A percentile compares a stretch with the other conserved stretches of the same genome.
These are phyloP conservation scores for Rhizopus microsporus DNA, from an alignment of 371 early-diverging fungal species.

Conservation along the genomic window DNA sequence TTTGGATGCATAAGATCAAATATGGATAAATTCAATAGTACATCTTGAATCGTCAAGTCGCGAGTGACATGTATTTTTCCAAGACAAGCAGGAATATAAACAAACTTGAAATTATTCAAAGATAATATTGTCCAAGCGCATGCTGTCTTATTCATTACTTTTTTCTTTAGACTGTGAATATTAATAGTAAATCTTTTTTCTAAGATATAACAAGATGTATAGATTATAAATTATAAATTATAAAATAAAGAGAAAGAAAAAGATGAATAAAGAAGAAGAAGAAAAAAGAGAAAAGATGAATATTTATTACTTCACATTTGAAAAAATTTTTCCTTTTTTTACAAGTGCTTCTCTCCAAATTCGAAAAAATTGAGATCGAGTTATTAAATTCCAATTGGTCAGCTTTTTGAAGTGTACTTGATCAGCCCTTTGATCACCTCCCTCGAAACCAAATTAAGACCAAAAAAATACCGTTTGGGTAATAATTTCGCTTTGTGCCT, in stretches of 20 bases:
- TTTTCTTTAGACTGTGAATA: neutral
- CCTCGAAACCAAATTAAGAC: no score
- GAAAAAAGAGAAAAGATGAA: neutral
- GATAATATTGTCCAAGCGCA: slow-evolving; percentile 60
- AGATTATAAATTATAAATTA: neutral
- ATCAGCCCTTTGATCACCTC: no score
- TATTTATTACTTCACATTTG: no score
- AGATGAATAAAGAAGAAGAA: neutral
- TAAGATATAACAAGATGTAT: neutral
- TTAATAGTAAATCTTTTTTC: neutral
- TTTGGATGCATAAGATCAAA: slow-evolving; percentile 65
- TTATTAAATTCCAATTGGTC: no score
- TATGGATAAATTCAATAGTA: slow-evolving; percentile 48
- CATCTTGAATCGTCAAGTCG: slow-evolving; percentile 34
- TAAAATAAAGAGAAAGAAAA: neutral
- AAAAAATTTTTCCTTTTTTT: no score
- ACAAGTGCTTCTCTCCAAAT: no score
- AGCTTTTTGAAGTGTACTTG: no score
- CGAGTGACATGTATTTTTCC: slow-evolving; percentile 4
- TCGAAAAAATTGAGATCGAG: no score
- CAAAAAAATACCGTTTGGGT: no score
- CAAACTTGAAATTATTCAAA: slow-evolving; percentile 45
- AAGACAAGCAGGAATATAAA: slow-evolving; percentile 47
- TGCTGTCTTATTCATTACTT: slow-evolving; percentile 2
- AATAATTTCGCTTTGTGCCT: no score